Percentiles rank a stretch among this genome's conserved stretches.
These are phyloP conservation scores for Diaporthe capsici DNA, from an alignment of 2,329 filamentous ascomycete species.

Conservation along the genomic window DNA sequence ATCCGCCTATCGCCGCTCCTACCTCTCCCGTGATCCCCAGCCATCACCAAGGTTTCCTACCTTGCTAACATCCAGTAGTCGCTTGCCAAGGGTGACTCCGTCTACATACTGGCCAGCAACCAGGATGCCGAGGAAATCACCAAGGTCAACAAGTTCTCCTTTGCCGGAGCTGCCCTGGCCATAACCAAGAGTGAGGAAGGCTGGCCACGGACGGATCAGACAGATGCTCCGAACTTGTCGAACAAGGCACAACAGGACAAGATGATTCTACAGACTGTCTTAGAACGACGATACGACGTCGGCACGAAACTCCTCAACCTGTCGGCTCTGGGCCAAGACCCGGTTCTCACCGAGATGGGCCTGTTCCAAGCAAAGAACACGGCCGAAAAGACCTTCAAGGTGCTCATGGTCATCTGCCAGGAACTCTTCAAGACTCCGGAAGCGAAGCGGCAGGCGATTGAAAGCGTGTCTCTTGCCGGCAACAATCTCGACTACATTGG, in stretches of 20 bases:
- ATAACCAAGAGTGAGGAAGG: conserved; percentile 62
- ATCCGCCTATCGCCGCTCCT: conserved; percentile 52
- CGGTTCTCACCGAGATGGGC: conserved; percentile 78
- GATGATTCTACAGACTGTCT: conserved; percentile 77
- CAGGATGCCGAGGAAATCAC: conserved; percentile 75
- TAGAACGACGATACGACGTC: conserved; percentile 81
- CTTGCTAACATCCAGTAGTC: conserved; percentile 81
- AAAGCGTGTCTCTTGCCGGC: conserved; percentile 84
- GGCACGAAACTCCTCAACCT: conserved; percentile 84
- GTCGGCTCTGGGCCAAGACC: conserved; percentile 81
- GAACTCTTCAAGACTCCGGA: conserved; percentile 79
- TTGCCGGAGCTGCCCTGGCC: conserved; percentile 75
- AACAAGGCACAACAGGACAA: conserved; percentile 68
- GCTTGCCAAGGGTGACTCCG: conserved; percentile 76
- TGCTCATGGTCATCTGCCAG: conserved; percentile 89
- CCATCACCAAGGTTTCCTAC: conserved; percentile 57
- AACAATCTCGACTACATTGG: conserved; percentile 83
- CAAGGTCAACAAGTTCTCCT: conserved; percentile 77
- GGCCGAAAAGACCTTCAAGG: conserved; percentile 90
- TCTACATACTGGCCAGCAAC: conserved; percentile 76
- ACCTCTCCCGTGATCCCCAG: conserved; percentile 54
- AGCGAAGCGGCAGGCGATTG: conserved; percentile 82
- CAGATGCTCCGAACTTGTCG: conserved; percentile 31
- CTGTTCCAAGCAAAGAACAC: conserved; percentile 81
- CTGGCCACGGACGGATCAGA: conserved; percentile 58